A percentile compares a stretch with the other conserved stretches of the same genome.
phyloP scores from a whole-genome alignment of 352 stramenopile species.

The Phytophthora sojae region DNA sequence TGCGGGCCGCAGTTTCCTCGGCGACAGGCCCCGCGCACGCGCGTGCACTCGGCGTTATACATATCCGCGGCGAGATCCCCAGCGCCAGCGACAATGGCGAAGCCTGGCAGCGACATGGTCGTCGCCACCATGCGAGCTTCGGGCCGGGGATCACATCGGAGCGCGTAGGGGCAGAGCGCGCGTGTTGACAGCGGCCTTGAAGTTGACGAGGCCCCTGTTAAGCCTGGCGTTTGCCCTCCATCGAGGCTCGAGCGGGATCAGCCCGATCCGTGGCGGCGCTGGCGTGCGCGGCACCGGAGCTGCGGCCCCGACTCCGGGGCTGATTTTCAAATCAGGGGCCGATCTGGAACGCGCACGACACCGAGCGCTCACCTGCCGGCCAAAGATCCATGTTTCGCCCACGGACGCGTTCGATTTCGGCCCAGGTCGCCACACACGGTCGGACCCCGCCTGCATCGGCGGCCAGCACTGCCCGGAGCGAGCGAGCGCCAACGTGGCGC shows the following conservation, averaged over 20 bases:
- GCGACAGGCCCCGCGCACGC: slow-evolving; percentile 17
- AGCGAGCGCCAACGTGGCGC: not conserved
- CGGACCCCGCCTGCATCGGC: too few species aligned
- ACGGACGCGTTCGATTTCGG: slow-evolving; percentile 5
- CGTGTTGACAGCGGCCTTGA: not conserved
- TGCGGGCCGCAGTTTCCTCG: slow-evolving; percentile 11
- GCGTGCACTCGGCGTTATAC: not conserved
- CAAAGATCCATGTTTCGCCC: not conserved
- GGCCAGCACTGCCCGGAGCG: not conserved
- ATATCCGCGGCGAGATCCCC: not conserved
- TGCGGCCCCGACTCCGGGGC: slow-evolving; percentile 9
- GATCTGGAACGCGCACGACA: slow-evolving; percentile 36
- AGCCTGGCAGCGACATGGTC: not conserved
- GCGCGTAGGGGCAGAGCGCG: slow-evolving; percentile 14
- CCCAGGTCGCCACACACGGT: not conserved
- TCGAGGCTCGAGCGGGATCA: too few species aligned
- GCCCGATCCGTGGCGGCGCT: not conserved
- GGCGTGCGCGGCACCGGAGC: slow-evolving; percentile 14
- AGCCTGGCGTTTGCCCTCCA: slow-evolving; percentile 1
- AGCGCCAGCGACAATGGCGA: not conserved
- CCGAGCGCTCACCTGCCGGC: slow-evolving; percentile 21
- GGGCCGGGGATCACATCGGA: not conserved
- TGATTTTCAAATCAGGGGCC: slow-evolving; percentile 33
- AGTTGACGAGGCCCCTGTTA: not conserved
- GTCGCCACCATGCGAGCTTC: not conserved